Evolutionary conservation across 1,284 basidiomycete species (phyloP), one percentile per base, ranked within the genome.

Genomic region (Boletellus deceptivus): DNA sequence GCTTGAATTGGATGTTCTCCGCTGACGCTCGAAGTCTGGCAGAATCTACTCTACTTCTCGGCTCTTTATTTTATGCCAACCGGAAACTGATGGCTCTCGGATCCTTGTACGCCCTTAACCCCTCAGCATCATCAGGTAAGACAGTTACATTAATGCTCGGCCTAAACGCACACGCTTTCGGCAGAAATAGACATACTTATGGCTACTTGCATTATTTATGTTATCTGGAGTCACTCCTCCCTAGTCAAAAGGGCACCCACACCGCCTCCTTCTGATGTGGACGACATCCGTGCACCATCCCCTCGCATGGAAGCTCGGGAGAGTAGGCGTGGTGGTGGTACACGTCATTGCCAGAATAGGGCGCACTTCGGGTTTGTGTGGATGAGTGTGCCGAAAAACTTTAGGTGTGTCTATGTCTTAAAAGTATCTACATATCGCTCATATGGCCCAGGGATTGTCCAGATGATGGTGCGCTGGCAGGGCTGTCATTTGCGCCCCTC

Each of bases 301-400:
- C 59, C 69, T 45, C 73, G 74, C 29, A 50, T 64, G n/a, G 81
- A 84, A 13, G 44, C 56, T 48, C 77, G 76, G 40, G 79, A 79
- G 17, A 59, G 51, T 33, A 78, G 67, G 62, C 78, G 77, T 50
- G 59, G 61, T 25, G 56, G 60, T 50, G 41, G 64, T 31, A 31
- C 60, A 52, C 55, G 64, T 46, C 59, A 44, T 44, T 46, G 57
- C 40, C 57, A 62, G 17, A 73, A 68, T 53, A 79, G 76, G 68
- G 67, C 71, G n/a, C 76, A 79, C 55, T 80, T 82, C 55, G 80
- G 83, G 33, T 87, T 84, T 62, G 76, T 91, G 29, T 91, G 88
- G 88, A 91, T 91, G 89, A 88, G 89, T n/a, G 88, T 91, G 9
- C 86, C 87, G 0, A 89, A 90, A 67, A 90, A 91, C 61, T 92